Conservation (phyloP, 1,139 yeast species). For the Geotrichum cucujoidarum region DNA sequence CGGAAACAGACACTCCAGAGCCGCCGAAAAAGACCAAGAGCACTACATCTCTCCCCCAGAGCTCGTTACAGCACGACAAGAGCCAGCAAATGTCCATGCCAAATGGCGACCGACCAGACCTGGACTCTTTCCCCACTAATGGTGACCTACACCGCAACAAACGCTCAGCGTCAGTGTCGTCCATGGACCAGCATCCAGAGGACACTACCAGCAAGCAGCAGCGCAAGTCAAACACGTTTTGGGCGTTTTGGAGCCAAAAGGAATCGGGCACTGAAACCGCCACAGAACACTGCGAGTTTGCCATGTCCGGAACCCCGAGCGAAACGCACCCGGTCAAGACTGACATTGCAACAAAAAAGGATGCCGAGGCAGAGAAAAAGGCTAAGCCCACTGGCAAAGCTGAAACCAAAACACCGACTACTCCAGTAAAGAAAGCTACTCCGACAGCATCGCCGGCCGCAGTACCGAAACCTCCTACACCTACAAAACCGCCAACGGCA, state of each 20-base stretch:
- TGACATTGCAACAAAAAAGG: neutral
- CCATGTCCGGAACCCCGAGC: constrained; percentile 39
- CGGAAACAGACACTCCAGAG: no score
- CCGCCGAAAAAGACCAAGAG: no score
- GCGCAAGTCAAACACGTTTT: constrained; percentile 21
- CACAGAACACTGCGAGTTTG: no score
- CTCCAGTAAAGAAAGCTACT: neutral
- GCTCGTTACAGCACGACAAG: no score
- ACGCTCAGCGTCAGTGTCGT: neutral
- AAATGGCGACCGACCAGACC: no score
- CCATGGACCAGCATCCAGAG: neutral
- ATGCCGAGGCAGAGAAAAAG: neutral
- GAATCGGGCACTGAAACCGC: constrained; percentile 26
- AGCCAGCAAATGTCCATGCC: no score
- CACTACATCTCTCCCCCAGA: no score
- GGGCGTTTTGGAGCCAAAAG: constrained; percentile 37
- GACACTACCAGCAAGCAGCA: neutral
- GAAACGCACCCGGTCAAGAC: constrained; percentile 28
- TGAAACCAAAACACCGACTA: neutral
- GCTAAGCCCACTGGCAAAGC: neutral
- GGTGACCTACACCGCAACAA: no score
- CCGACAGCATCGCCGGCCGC: no score
- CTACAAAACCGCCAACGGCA: no score
- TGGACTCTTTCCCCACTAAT: no score
- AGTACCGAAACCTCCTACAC: no score